Evolutionary conservation across 805 yeast species (phyloP), one percentile per base, ranked within the genome.

Genomic region (Yarrowia osloensis): DNA sequence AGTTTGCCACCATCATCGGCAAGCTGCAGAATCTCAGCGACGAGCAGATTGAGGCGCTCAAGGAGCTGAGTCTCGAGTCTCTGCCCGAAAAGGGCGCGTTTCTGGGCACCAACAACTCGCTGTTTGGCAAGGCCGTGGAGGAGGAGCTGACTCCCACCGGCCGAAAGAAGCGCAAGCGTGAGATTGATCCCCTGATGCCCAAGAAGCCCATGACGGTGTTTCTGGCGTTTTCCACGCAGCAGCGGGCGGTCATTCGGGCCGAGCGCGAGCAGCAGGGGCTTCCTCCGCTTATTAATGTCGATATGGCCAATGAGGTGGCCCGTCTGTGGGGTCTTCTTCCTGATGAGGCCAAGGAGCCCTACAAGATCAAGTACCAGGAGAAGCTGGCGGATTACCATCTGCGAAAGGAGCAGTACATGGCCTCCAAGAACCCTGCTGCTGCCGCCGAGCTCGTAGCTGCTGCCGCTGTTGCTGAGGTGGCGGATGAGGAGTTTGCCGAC

Each of bases 191-290:
- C 62, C 88, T 90, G 73, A 97, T 97, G 52, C 98, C 98, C 68
- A 91, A 90, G 82, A 92, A 92, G 74, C 98, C 98, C 15, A 81
- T 91, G 74, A 92, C 97, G 19, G 89, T 90, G 50, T 93, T 87
- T 80, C 90, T 94, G 77, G 84, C 87, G 46, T 94, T 86, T 78
- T 86, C 91, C 65, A 88, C 89, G 70, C 86, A 85, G 71, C 84
- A 86, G 70, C 87, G 97, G 74, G 89, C 88, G 69, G 80, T 82
- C 35, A 82, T 93, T 70, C 85, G 88, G 66, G 87, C 84, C 66
- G 91, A 90, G 70, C 84, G 96, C 73, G 83, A 79, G 67, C 78
- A 79, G 46, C 80, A 82, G 46, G 87, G 89, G 13, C 81, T 82
- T 71, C 84, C 89, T 17, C 85, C 90, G 11, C 81, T 89, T 70